These are phyloP conservation scores for Grosmannia clavigera DNA, from an alignment of 2,329 filamentous ascomycete genomes.

Conservation along the genomic window DNA sequence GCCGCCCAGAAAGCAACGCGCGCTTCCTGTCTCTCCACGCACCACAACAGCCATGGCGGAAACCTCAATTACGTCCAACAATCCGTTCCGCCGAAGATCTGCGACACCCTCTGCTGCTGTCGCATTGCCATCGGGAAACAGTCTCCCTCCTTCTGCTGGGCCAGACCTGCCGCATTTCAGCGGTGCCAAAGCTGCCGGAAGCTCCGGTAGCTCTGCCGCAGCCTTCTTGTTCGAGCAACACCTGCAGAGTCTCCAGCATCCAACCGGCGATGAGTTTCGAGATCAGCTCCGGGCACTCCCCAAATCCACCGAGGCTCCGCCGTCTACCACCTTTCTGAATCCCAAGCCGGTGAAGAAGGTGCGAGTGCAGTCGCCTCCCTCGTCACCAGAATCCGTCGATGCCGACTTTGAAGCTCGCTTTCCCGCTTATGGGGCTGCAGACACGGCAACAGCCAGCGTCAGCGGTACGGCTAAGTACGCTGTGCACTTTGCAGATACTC, in stretches of 20 bases:
- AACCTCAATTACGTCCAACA: constrained; percentile 29
- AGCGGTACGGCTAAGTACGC: neutral
- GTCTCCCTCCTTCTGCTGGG: constrained; percentile 9
- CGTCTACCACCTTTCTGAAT: constrained; percentile 24
- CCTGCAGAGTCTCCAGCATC: constrained; percentile 8
- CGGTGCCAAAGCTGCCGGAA: constrained; percentile 1
- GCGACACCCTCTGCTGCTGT: constrained; percentile 5
- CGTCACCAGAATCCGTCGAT: constrained; percentile 40
- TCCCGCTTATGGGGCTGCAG: constrained; percentile 16
- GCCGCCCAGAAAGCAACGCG: neutral
- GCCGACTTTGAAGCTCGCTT: constrained; percentile 18
- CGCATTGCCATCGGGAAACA: constrained; percentile 13
- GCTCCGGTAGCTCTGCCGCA: constrained; percentile 1
- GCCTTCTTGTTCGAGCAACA: constrained; percentile 5
- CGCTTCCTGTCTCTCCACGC: neutral
- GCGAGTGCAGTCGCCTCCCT: constrained; percentile 51
- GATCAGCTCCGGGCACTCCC: constrained; percentile 18
- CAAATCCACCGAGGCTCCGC: constrained; percentile 21
- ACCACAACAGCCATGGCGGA: constrained; percentile 21
- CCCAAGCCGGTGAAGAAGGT: constrained; percentile 53
- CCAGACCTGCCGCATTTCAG: neutral
- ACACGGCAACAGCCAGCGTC: neutral
- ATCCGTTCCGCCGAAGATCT: constrained; percentile 38
- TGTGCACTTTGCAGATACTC: neutral
- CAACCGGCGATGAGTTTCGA: constrained; percentile 19